Evolutionary conservation across 2,329 filamentous ascomycete species (phyloP).

Genomic region (Penicillium sp.): DNA sequence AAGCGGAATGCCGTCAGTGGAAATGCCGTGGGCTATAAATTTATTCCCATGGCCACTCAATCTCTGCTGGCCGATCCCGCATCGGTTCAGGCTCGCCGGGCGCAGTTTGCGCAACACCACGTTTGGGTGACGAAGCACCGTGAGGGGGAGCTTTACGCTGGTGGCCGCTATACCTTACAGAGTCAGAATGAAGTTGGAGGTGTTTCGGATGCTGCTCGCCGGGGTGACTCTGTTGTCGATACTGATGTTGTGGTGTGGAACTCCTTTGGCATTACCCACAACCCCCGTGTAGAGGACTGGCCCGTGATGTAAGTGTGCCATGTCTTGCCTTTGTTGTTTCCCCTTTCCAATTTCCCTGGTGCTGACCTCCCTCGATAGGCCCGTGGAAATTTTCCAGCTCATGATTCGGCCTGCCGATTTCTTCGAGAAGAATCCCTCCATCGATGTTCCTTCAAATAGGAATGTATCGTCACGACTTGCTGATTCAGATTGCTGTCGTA

Average conservation of each 20-base stretch:
- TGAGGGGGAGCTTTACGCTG: slow-evolving; percentile 52
- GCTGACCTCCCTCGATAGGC: slow-evolving; percentile 24
- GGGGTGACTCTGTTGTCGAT: slow-evolving; percentile 35
- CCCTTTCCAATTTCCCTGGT: not conserved
- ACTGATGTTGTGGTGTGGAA: slow-evolving; percentile 46
- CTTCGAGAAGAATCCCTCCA: slow-evolving; percentile 51
- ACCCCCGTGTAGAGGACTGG: slow-evolving; percentile 45
- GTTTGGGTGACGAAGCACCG: slow-evolving; percentile 54
- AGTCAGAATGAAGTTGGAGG: slow-evolving; percentile 40
- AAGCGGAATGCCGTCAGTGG: slow-evolving; percentile 53
- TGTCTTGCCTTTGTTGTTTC: not conserved
- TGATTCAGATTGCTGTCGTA: slow-evolving; percentile 32
- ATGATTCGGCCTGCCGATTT: slow-evolving; percentile 52
- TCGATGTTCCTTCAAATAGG: slow-evolving; percentile 50
- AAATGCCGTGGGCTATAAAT: slow-evolving; percentile 54
- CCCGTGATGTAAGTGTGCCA: slow-evolving; percentile 40
- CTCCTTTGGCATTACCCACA: slow-evolving; percentile 45
- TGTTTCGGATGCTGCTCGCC: slow-evolving; percentile 34
- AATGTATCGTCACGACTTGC: slow-evolving; percentile 34
- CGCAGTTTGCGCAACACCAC: slow-evolving; percentile 55
- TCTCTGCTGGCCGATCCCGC: slow-evolving; percentile 53
- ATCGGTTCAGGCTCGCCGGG: slow-evolving; percentile 51
- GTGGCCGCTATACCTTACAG: slow-evolving; percentile 56
- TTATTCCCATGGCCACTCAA: slow-evolving; percentile 55
- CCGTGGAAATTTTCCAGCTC: slow-evolving; percentile 38